These are phyloP conservation scores for Euphorbia celastroides DNA, from an alignment of 441 rosid species.

Conservation along the genomic window DNA sequence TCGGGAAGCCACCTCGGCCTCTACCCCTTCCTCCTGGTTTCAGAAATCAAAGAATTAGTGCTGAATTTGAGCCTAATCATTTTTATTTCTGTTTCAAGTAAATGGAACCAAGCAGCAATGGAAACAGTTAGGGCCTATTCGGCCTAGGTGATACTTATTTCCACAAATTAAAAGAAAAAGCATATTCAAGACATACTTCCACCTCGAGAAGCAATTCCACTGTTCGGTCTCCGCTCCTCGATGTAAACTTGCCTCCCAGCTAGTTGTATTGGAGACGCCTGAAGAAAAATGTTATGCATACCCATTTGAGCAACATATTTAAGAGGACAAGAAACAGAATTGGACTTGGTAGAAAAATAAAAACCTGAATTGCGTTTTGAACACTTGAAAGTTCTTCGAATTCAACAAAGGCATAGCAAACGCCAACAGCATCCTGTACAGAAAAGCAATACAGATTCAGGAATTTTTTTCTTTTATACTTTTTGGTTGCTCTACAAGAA, in stretches of 20 bases:
- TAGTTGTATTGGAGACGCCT: conserved; percentile 93
- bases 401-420: conserved; percentile 74
- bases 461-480: background rate
- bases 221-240: conserved; percentile 95
- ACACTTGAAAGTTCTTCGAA: conserved; percentile 57
- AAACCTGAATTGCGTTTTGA: conserved; percentile 58
- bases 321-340: background rate
- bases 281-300: background rate
- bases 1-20: conserved; percentile 66
- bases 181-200: conserved; percentile 56
- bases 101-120: too few relatives aligned
- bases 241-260: conserved; percentile 87
- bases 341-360: conserved; percentile 6
- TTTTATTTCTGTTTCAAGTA: too few relatives aligned
- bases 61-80: too few relatives aligned
- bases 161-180: conserved; percentile 1
- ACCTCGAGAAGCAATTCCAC: conserved; percentile 67
- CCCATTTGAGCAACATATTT: background rate
- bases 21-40: conserved; percentile 81
- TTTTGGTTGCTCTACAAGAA: background rate
- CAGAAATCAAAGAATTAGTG: background rate
- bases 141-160: background rate
- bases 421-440: conserved; percentile 61
- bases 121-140: too few relatives aligned
- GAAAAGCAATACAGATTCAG: conserved; percentile 17